Conservation (phyloP, 441 rosid genomes). For the Hura crepitans region DNA sequence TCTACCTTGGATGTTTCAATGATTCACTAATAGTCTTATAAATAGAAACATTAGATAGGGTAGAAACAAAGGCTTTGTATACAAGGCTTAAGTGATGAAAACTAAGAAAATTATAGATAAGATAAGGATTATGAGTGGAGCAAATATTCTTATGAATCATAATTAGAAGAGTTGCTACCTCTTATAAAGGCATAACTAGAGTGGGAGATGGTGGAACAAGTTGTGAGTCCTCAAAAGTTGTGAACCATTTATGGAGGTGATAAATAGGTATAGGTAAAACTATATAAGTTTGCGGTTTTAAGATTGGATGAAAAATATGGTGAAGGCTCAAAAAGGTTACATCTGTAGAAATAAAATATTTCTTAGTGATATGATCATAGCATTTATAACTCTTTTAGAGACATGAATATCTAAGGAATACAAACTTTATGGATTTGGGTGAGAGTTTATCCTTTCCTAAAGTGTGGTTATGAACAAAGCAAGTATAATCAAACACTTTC, state of each 20-base stretch:
- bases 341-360: not conserved
- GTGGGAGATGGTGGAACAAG: too few relatives aligned
- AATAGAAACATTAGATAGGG: not conserved
- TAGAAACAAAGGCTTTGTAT: not conserved
- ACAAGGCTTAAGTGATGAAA: not conserved
- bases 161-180: not conserved
- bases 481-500: conserved; percentile 1
- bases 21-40: not conserved
- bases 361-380: not conserved
- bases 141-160: not conserved
- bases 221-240: too few relatives aligned
- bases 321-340: not conserved
- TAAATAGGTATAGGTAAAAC: too few relatives aligned
- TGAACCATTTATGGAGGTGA: too few relatives aligned
- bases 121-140: not conserved
- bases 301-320: not conserved
- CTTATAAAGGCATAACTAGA: not conserved
- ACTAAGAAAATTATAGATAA: not conserved
- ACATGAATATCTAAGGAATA: not conserved
- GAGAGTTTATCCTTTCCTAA: not conserved
- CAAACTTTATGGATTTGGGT: not conserved
- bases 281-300: not conserved
- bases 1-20: not conserved
- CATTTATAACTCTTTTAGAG: conserved; percentile 9
- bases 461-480: not conserved